Evolutionary conservation across 163 green algal genomes (phyloP).

Genomic region (Volvox carteri): DNA sequence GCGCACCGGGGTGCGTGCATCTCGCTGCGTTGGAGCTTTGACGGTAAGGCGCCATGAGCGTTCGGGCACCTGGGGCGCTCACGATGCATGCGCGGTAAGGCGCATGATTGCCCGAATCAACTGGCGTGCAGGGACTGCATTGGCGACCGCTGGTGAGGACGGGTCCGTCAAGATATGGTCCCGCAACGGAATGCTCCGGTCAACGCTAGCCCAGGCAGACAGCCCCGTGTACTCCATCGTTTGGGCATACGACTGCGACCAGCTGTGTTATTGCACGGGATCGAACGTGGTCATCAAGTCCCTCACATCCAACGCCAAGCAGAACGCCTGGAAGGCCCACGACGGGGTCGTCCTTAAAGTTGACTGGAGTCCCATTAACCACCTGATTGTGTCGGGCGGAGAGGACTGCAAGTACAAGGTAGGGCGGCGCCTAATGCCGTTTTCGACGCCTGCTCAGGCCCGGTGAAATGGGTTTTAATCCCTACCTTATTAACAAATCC

Average conservation of each 20-base stretch:
- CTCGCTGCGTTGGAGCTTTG: slow-evolving; percentile 79
- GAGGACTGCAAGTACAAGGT: slow-evolving; percentile 91
- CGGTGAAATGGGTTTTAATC: too few relatives aligned
- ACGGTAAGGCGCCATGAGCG: slow-evolving; percentile 72
- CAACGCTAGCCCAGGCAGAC: slow-evolving; percentile 73
- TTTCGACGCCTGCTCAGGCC: too few relatives aligned
- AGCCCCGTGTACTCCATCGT: slow-evolving; percentile 77
- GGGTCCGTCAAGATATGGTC: slow-evolving; percentile 87
- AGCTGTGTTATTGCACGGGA: slow-evolving; percentile 76
- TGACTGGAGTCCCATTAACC: slow-evolving; percentile 83
- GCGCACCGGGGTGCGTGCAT: slow-evolving; percentile 83
- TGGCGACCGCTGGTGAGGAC: slow-evolving; percentile 87
- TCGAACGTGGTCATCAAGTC: slow-evolving; percentile 74
- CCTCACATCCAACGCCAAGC: slow-evolving; percentile 66
- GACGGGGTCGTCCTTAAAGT: slow-evolving; percentile 78
- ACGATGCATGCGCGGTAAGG: too few relatives aligned
- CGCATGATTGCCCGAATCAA: too few relatives aligned
- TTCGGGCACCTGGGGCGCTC: too few relatives aligned
- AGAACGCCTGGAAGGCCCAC: slow-evolving; percentile 79
- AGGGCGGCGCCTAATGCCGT: not conserved
- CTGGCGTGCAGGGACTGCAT: slow-evolving; percentile 74
- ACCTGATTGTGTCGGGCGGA: slow-evolving; percentile 80
- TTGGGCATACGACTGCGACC: slow-evolving; percentile 79
- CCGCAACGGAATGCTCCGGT: slow-evolving; percentile 85
- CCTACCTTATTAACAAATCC: too few relatives aligned